A percentile compares a stretch with the other conserved stretches of the same genome.
Conservation (phyloP, 78 protist genomes). For the slime mould (Dictyostelium discoideum) region DNA sequence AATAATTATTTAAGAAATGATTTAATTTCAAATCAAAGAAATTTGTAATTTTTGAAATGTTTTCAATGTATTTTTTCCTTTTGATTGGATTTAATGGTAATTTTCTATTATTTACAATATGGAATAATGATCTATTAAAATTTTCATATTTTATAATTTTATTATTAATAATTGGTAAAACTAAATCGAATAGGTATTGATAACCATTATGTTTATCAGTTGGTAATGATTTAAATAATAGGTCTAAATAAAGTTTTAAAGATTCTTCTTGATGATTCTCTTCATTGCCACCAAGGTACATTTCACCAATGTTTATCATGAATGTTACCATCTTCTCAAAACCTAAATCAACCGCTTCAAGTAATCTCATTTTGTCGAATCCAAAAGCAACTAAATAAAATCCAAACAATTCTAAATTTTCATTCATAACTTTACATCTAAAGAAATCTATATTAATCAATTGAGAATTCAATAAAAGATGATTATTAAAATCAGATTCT, state of each 20-base stretch:
- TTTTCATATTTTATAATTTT: background rate
- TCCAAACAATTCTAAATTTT: background rate
- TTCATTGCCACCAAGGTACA: background rate
- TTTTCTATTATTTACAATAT: background rate
- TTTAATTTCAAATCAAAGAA: background rate
- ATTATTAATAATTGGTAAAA: background rate
- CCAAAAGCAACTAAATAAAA: background rate
- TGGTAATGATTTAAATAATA: background rate
- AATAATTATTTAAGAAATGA: background rate
- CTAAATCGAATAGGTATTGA: background rate
- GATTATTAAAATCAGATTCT: background rate
- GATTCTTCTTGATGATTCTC: conserved; percentile 2
- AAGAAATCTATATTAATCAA: background rate
- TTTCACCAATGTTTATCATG: background rate
- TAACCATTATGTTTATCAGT: background rate
- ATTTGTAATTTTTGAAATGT: background rate
- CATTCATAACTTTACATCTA: background rate
- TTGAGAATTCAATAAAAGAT: background rate
- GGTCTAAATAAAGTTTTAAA: background rate
- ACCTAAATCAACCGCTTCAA: background rate
- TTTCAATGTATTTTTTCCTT: background rate
- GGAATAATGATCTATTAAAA: background rate
- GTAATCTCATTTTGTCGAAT: background rate
- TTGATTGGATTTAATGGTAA: background rate
- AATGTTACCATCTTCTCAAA: background rate